These are phyloP conservation scores for Arxiozyma heterogenica DNA, from an alignment of 1,139 yeast genomes.

Conservation along the genomic window DNA sequence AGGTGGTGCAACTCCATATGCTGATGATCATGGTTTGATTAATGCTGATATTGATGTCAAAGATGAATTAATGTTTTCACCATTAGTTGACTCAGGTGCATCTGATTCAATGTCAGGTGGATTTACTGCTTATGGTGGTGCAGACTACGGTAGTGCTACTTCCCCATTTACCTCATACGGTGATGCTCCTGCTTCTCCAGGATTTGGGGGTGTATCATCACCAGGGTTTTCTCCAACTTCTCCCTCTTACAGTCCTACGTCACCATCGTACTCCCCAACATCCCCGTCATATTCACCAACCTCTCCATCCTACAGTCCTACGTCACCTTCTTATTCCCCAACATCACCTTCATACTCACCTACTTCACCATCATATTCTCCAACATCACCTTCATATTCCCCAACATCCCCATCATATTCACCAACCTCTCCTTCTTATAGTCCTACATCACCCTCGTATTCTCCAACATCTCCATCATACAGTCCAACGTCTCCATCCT, in stretches of 20 bases:
- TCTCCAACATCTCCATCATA: slow-evolving; percentile 55
- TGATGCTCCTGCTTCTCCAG: slow-evolving; percentile 71
- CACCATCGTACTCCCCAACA: slow-evolving; percentile 71
- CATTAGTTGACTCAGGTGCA: slow-evolving; percentile 80
- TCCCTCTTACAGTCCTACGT: slow-evolving; percentile 65
- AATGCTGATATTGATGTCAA: slow-evolving; percentile 69
- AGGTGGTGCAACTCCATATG: slow-evolving; percentile 94
- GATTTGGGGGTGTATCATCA: slow-evolving; percentile 60
- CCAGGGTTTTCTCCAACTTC: slow-evolving; percentile 67
- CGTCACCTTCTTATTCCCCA: slow-evolving; percentile 63
- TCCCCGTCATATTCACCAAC: slow-evolving; percentile 68
- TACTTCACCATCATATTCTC: slow-evolving; percentile 56
- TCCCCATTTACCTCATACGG: slow-evolving; percentile 48
- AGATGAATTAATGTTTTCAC: slow-evolving; percentile 87
- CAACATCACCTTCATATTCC: slow-evolving; percentile 59
- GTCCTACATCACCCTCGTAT: slow-evolving; percentile 58
- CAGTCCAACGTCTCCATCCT: slow-evolving; percentile 52
- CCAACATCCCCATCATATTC: slow-evolving; percentile 71
- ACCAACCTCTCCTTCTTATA: slow-evolving; percentile 62
- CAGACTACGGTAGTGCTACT: slow-evolving; percentile 53
- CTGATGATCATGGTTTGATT: slow-evolving; percentile 62
- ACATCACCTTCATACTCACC: slow-evolving; percentile 66
- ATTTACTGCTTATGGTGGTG: slow-evolving; percentile 82
- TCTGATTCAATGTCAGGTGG: slow-evolving; percentile 72
- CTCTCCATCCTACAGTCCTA: slow-evolving; percentile 60